Percentiles rank a stretch among this genome's conserved stretches.
Conservation (phyloP, 257 asterid genomes). For the Solanum bukasovii region DNA sequence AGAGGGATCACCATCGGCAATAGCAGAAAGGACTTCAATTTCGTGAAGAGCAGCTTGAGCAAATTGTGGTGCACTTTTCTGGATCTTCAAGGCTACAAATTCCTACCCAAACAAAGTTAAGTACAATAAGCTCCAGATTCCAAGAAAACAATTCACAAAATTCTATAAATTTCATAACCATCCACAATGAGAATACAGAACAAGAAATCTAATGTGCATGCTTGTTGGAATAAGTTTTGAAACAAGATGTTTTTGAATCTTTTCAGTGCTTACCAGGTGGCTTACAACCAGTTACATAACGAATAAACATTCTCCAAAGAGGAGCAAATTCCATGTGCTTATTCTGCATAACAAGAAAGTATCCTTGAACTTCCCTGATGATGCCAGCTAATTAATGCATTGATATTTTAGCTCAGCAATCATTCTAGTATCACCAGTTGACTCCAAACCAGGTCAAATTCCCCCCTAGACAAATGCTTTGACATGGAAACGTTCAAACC, state of each 20-base stretch:
- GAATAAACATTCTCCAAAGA: background rate
- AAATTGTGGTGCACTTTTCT: slow-evolving; percentile 94
- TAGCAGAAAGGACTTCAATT: slow-evolving; percentile 76
- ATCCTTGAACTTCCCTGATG: background rate
- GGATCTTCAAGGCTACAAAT: slow-evolving; percentile 94
- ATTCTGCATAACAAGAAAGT: background rate
- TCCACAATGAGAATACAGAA: background rate
- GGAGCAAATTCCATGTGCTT: background rate
- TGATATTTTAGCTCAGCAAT: background rate
- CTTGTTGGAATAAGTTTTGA: background rate
- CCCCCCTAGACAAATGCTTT: background rate
- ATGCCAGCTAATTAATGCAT: background rate
- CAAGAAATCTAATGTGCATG: background rate
- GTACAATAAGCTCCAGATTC: background rate
- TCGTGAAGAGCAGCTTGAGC: slow-evolving; percentile 96
- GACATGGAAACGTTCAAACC: background rate
- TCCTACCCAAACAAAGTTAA: slow-evolving; percentile 22
- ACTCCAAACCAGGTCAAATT: background rate
- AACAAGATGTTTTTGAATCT: background rate
- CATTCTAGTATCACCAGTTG: background rate
- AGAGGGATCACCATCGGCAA: slow-evolving; percentile 65
- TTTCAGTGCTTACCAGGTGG: background rate
- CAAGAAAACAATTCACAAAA: background rate
- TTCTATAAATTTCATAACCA: background rate
- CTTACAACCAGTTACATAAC: background rate